phyloP scores from a whole-genome alignment of 768 basidiomycete species.

The Boletus sp. region DNA sequence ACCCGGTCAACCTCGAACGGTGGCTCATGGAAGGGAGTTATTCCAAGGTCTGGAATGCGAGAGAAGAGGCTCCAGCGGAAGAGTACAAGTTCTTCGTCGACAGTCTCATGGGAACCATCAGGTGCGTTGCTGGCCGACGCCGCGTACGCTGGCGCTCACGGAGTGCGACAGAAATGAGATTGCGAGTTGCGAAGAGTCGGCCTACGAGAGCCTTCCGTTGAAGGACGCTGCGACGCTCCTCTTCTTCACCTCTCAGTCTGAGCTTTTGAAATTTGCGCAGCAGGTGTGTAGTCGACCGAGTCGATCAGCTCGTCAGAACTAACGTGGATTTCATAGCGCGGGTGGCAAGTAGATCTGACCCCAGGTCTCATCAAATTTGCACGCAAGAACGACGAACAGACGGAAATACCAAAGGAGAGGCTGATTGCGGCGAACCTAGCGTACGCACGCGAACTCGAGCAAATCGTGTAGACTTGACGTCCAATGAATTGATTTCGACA shows the following conservation, averaged over 20 bases:
- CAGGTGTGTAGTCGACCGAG: conserved; percentile 46
- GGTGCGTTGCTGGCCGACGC: conserved; percentile 45
- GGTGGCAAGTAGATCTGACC: conserved; percentile 79
- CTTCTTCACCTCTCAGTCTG: conserved; percentile 84
- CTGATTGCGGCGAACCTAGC: conserved; percentile 73
- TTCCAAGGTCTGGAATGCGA: conserved; percentile 95
- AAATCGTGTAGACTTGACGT: conserved; percentile 66
- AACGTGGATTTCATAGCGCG: conserved; percentile 49
- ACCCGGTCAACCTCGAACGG: conserved; percentile 88
- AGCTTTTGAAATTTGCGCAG: conserved; percentile 80
- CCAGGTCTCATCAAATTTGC: conserved; percentile 73
- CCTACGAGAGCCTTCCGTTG: conserved; percentile 88
- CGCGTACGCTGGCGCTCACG: conserved; percentile 2
- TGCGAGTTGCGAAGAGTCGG: conserved; percentile 92
- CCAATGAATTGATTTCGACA: neutral
- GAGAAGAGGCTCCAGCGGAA: conserved; percentile 87
- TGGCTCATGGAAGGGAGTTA: conserved; percentile 99
- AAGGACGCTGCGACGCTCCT: conserved; percentile 88
- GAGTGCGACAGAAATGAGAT: conserved; percentile 77
- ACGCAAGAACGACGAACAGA: conserved; percentile 75
- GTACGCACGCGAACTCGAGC: conserved; percentile 87
- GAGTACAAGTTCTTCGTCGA: conserved; percentile 96
- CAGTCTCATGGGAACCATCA: conserved; percentile 89
- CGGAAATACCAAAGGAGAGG: conserved; percentile 83
- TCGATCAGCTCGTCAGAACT: neutral